A percentile compares a stretch with the other conserved stretches of the same genome.
These are phyloP conservation scores for Austroboletus eburneus DNA, from an alignment of 768 basidiomycete species.

Conservation along the genomic window DNA sequence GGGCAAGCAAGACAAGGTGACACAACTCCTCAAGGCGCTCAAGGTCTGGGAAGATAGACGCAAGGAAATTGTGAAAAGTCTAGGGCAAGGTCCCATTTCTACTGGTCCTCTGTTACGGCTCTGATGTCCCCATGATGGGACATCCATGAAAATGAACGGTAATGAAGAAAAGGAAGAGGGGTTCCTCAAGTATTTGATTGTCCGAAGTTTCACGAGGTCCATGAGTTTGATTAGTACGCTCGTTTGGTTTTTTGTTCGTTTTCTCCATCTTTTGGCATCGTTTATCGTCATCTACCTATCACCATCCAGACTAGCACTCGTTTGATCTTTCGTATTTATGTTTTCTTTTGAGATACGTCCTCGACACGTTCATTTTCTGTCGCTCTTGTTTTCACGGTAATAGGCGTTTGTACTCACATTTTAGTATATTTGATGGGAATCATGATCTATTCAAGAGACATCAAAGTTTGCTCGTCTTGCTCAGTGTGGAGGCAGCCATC, in stretches of 20 bases:
- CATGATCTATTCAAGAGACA: slow-evolving; percentile 6
- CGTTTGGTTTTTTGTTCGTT: too few species aligned
- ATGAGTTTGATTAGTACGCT: slow-evolving; percentile 15
- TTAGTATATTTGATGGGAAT: slow-evolving; percentile 6
- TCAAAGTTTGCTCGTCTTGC: slow-evolving; percentile 18
- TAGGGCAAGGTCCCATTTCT: slow-evolving; percentile 38
- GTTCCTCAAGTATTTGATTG: not conserved
- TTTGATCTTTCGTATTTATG: not conserved
- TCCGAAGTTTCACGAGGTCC: slow-evolving; percentile 5
- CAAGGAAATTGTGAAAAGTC: slow-evolving; percentile 47
- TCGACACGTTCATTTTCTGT: slow-evolving; percentile 7
- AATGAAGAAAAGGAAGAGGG: not conserved
- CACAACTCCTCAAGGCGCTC: slow-evolving; percentile 72
- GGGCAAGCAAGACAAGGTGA: slow-evolving; percentile 76
- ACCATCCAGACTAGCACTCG: slow-evolving; percentile 1
- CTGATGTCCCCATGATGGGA: slow-evolving; percentile 1
- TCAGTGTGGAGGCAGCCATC: slow-evolving; percentile 41
- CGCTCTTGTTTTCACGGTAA: slow-evolving; percentile 1
- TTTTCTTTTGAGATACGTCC: slow-evolving; percentile 3
- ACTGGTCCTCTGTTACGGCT: slow-evolving; percentile 10
- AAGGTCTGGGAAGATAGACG: slow-evolving; percentile 81
- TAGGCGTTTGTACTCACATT: slow-evolving; percentile 11
- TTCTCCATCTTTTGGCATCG: too few species aligned
- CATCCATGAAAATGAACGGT: slow-evolving; percentile 1
- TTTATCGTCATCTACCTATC: too few species aligned